Evolutionary conservation across 805 yeast genomes (phyloP), one percentile per base, ranked within the genome.

Genomic region (Kregervanrija fluxuum): DNA sequence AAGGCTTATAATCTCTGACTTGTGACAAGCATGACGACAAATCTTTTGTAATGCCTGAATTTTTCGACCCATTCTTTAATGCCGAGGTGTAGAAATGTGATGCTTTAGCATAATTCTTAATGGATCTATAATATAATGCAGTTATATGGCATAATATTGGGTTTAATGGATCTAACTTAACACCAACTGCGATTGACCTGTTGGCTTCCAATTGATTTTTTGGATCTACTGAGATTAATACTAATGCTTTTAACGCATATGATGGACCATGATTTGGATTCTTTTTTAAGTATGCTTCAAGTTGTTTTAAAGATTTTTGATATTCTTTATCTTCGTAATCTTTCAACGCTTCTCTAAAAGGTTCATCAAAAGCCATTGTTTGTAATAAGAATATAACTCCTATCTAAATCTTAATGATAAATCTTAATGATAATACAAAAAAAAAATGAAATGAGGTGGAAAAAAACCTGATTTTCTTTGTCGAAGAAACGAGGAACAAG

Each of bases 261-360:
- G 95, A 79, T 56, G 87, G 95, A 28, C 89, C 82, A 62, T 86
- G 89, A 41, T 69, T 71, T 12, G 87, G 73, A 56, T 80, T 79
- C 56, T 85, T 87, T 69, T 87, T 86, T 56, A 91, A 64, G 53
- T 85, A 75, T 33, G 75, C 68, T 42, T 93, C 97, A 37, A 87
- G 75, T 30, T 80, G 59, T 60, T 85, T 85, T 54, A 90, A 65
- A 1, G 96, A 79, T 56, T 91, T 89, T 60, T 86, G 86, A 70
- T 90, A 90, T 62, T 88, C 89, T 61, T 86, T 88, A 40, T 73
- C 61, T 59, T 93, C 98, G 57, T 88, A 93, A 30, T 85, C 73
- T 54, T 79, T 79, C 55, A 93, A 71, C 1, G 96, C 96, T 53
- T 83, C 85, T 47, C 82, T 74, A 68, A 91, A 89, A 22, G 28